Base-by-base conservation (phyloP, 768 basidiomycete species). In the Kwoniella mangroviensis region DNA sequence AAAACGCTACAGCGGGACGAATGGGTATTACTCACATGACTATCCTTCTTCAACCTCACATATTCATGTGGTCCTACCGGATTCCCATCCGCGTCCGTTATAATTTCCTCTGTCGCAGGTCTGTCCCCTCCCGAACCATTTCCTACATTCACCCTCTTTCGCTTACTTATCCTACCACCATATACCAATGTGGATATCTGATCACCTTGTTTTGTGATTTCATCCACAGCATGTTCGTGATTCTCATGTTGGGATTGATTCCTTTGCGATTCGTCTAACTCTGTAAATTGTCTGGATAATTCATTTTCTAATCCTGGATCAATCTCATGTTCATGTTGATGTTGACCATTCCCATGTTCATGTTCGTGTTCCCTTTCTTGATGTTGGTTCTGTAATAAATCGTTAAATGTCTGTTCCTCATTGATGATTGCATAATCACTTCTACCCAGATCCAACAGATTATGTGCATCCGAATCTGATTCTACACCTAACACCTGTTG, bases 21-120 rank as follows among this genome's bases (percentile, higher is more conserved):
- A 1, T 34, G 34, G 34, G 34, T 4, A 34, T 34, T 7, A 80
- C 81, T 78, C 60, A 83, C 83, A 72, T 84, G 83, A 67, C 73
- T 77, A 42, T 83, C 82, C 71, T 81, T 82, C 73, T 79, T 81
- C 41, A 67, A 53, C 64, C 74, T 72, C 41, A 64, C 69, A n/a
- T 69, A 69, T 45, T 69, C 68, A 17, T 69, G 68, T n/a, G 74
- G 65, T 34, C 73, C 71, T 9, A 73, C 26, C 17, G 51, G 42
- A 34, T 70, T 68, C 2, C 66, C 63, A 56, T 67, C 70, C 3
- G 66, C 63, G 26, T 74, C 63, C 21, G 62, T 67, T 51, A 61
- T 21, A 11, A 41, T 42, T 59, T 68, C 67, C 66, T 17, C 41
- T 62, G 26, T 24, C 59, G 28, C 41, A 26, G 40, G 15, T 60